Conservation (phyloP, 345 rosid species). For the Gossypioides kirkii region DNA sequence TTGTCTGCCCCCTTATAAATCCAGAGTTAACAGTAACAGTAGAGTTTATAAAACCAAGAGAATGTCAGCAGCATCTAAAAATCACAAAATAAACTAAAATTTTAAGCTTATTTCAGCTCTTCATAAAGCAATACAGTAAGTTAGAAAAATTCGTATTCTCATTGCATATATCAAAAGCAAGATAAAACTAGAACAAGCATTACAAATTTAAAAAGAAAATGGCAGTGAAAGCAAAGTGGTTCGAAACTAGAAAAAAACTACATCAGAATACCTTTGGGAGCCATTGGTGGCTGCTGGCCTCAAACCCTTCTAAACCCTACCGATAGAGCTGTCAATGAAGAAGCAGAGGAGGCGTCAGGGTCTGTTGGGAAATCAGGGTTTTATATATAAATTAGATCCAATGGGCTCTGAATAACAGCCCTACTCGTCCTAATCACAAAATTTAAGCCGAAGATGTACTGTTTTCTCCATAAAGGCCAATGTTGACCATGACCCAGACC, state of each 20-base stretch:
- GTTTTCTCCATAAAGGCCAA: not conserved
- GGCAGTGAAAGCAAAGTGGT: not conserved
- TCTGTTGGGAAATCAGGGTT: conserved; percentile 24
- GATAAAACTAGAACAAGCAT: not conserved
- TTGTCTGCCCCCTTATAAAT: too few species aligned
- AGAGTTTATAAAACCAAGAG: not conserved
- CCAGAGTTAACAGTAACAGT: not conserved
- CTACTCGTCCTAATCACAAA: not conserved
- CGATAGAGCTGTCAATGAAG: conserved; percentile 18
- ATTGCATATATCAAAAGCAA: not conserved
- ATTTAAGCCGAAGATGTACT: not conserved
- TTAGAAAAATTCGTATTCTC: not conserved
- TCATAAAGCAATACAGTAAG: not conserved
- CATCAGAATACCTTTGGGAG: conserved; percentile 12
- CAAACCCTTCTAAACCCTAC: conserved; percentile 9
- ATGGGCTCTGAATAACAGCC: not conserved
- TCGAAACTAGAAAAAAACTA: not conserved
- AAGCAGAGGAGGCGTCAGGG: conserved; percentile 27
- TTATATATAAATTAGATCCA: conserved; percentile 1
- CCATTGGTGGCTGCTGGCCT: conserved; percentile 12
- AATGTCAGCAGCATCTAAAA: not conserved
- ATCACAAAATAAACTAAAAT: not conserved
- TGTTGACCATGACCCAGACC: not conserved
- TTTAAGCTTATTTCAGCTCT: not conserved
- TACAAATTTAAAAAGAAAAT: not conserved